A percentile compares a stretch with the other conserved stretches of the same genome.
Evolutionary conservation across 768 basidiomycete genomes (phyloP).

Genomic region (Tulasnella calospora): DNA sequence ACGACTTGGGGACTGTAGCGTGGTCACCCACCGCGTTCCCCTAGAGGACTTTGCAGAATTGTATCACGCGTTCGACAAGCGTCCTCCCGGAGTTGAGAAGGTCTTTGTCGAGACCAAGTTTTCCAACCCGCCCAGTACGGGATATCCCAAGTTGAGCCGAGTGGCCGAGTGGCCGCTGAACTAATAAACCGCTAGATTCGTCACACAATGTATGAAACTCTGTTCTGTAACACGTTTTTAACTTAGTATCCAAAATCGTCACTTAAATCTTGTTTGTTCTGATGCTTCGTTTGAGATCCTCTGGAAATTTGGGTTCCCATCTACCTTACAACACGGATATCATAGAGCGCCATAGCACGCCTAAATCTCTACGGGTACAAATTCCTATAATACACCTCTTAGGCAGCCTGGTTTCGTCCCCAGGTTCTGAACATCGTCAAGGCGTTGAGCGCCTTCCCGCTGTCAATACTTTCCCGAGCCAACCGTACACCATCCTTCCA

Average conservation of each 20-base stretch:
- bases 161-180: conserved; percentile 47
- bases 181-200: too few species aligned
- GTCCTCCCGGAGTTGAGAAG: conserved; percentile 55
- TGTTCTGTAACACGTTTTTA: background rate
- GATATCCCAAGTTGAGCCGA: conserved; percentile 50
- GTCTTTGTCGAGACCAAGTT: conserved; percentile 71
- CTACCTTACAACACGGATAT: too few species aligned
- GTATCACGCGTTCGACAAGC: conserved; percentile 60
- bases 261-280: too few species aligned
- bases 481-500: conserved; percentile 66
- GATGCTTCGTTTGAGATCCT: too few species aligned
- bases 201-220: background rate
- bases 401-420: background rate
- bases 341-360: too few species aligned
- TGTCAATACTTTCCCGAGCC: conserved; percentile 48
- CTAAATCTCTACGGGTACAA: background rate
- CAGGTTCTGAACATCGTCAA: conserved; percentile 37
- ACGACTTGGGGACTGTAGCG: conserved; percentile 33
- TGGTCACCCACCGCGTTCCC: conserved; percentile 54
- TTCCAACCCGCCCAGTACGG: conserved; percentile 43
- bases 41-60: conserved; percentile 63
- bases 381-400: background rate
- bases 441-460: conserved; percentile 40
- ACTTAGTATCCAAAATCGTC: too few species aligned
- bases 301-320: too few species aligned